Conservation (phyloP, 202 grass and related monocot species). For the Hordeum pubiflorum region DNA sequence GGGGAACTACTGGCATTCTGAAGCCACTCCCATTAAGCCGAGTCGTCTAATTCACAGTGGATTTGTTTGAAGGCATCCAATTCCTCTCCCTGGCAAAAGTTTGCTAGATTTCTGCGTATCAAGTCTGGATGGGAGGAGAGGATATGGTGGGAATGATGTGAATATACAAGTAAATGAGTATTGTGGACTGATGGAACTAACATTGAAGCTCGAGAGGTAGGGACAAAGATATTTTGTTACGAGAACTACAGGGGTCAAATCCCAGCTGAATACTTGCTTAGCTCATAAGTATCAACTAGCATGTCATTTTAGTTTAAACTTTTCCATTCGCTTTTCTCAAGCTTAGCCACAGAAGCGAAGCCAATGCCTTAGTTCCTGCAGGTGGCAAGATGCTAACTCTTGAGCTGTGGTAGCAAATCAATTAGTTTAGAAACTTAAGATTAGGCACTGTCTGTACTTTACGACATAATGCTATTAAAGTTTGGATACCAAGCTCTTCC, state of each 20-base stretch:
- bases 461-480: not conserved
- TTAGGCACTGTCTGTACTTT: not conserved
- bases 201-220: not conserved
- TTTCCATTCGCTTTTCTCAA: not conserved
- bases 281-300: not conserved
- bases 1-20: not conserved
- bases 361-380: conserved; percentile 2
- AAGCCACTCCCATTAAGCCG: not conserved
- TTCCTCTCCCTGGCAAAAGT: not conserved
- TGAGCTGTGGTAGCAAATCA: not conserved
- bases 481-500: not conserved
- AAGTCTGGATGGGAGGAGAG: not conserved
- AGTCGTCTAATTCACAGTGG: not conserved
- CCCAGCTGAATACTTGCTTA: conserved; percentile 4
- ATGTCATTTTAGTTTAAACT: conserved; percentile 5
- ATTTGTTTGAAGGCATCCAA: not conserved
- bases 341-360: not conserved
- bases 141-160: not conserved
- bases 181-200: not conserved
- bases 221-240: not conserved
- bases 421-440: not conserved
- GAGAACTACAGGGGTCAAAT: not conserved
- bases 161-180: not conserved
- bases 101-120: not conserved
- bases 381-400: not conserved